phyloP scores from a whole-genome alignment of 352 stramenopile genomes.

The Phytophthora macrochlamydospora region DNA sequence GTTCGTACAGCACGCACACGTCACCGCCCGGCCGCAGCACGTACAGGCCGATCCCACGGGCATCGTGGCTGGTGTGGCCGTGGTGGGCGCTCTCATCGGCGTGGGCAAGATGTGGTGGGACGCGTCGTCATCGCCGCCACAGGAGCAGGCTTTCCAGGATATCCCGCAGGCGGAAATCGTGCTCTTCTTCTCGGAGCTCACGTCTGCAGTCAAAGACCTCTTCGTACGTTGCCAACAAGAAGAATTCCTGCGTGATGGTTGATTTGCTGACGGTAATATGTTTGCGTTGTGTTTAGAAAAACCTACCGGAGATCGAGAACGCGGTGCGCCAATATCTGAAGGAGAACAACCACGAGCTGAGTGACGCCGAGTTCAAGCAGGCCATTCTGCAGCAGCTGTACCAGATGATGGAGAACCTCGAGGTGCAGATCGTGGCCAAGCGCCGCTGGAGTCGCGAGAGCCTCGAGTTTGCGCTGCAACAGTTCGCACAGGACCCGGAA shows the following conservation, averaged over 20 bases:
- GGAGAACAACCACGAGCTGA: constrained; percentile 66
- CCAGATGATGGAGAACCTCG: constrained; percentile 71
- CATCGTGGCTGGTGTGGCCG: constrained; percentile 69
- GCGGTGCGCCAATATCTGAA: constrained; percentile 70
- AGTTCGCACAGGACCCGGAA: constrained; percentile 63
- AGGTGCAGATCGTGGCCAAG: constrained; percentile 66
- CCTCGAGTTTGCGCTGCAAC: constrained; percentile 65
- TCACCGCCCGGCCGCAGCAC: constrained; percentile 29
- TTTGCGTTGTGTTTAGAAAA: constrained; percentile 34
- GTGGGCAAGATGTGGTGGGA: constrained; percentile 90
- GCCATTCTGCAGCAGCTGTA: constrained; percentile 76
- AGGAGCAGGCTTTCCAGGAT: constrained; percentile 41
- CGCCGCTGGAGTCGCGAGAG: constrained; percentile 68
- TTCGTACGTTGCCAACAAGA: constrained; percentile 50
- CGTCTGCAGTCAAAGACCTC: constrained; percentile 58
- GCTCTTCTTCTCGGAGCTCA: constrained; percentile 79
- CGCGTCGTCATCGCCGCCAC: constrained; percentile 45
- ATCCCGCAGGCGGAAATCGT: constrained; percentile 67
- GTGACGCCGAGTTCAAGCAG: constrained; percentile 79
- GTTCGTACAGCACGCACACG: constrained; percentile 20
- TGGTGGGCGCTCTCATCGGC: constrained; percentile 67
- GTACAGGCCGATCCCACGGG: constrained; percentile 59
- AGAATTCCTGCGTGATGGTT: neutral
- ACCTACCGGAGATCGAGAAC: constrained; percentile 72
- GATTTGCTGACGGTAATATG: neutral